Evolutionary conservation across 257 asterid species (phyloP), one percentile per base, ranked within the genome.

Genomic region (Cruciata laevipes): DNA sequence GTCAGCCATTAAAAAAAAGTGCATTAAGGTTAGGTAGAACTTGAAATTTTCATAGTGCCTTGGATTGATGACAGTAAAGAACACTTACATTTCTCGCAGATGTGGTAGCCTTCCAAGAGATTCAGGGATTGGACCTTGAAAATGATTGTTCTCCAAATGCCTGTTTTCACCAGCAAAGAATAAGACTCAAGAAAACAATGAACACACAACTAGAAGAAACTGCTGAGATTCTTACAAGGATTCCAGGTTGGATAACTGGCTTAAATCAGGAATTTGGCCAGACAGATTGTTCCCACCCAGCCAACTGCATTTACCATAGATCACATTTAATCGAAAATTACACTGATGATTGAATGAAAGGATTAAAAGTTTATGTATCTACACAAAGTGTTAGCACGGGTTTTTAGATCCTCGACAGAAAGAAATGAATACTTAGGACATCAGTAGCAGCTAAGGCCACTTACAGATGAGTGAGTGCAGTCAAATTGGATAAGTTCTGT

Each of bases 101-200:
- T 72, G 73, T 1, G 92, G 91, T 38, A 92, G 83, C 49, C 79
- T 63, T 30, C 80, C 91, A 14, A 89, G 68, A 1, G 84, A 79
- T 71, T 73, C 80, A 4, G 95, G 97, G 57, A 89, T 76, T 25
- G 79, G 12, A 65, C 97, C 97, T 68, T 84, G 87, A 7, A 92
- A 71, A 60, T 78, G 85, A 63, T 92, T 92, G 78, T 87, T 83
- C 85, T 92, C 93, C 71, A 92, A 79, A 76, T 87, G 96, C 79
- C 97, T 92, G 69, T 67, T 61, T 44, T 61, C 60, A 53, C 24
- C 67, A 53, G 63, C 35, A 5, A 66, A 30, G 72, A 75, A 13
- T 35, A 66, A 30, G 63, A 65, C 17, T 40, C 23, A 17, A n/a
- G 55, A 17, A 47, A 47, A 21, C 5, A 47, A 4, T 16, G 55